phyloP scores from a whole-genome alignment of 1,284 basidiomycete species.

The Cryptococcus hybrid region DNA sequence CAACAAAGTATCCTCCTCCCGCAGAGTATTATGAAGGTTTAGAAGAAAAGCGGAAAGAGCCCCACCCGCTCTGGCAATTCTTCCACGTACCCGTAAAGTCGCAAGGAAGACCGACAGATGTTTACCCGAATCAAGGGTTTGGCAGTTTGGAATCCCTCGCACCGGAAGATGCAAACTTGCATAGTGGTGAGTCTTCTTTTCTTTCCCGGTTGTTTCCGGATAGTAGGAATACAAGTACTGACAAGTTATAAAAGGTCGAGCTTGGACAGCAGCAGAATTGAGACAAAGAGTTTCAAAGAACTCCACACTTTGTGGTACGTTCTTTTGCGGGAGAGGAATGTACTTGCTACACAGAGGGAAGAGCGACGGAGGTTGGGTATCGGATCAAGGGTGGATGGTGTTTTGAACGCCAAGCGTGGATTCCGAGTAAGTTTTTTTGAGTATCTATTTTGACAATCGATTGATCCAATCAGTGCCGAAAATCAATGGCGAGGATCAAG shows the following conservation, averaged over 20 bases:
- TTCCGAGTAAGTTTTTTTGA: slow-evolving; percentile 32
- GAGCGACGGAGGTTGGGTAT: slow-evolving; percentile 66
- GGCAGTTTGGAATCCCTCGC: slow-evolving; percentile 28
- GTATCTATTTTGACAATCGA: not conserved
- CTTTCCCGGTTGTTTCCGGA: not conserved
- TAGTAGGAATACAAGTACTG: not conserved
- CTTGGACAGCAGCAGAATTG: slow-evolving; percentile 81
- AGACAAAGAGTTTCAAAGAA: slow-evolving; percentile 83
- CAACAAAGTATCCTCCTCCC: slow-evolving; percentile 33
- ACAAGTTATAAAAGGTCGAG: slow-evolving; percentile 59
- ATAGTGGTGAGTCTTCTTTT: slow-evolving; percentile 29
- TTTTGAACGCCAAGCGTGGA: slow-evolving; percentile 33
- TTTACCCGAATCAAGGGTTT: slow-evolving; percentile 15
- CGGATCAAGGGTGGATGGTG: slow-evolving; percentile 26
- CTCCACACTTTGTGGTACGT: slow-evolving; percentile 93
- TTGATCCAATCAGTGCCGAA: slow-evolving; percentile 64
- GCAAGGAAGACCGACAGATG: slow-evolving; percentile 8
- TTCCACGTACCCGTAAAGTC: slow-evolving; percentile 34
- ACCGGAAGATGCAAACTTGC: slow-evolving; percentile 24
- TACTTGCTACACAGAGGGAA: slow-evolving; percentile 80
- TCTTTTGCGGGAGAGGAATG: slow-evolving; percentile 78
- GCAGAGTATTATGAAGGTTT: slow-evolving; percentile 26
- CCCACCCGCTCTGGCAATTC: slow-evolving; percentile 49
- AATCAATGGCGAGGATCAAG: slow-evolving; percentile 97
- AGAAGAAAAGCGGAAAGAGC: slow-evolving; percentile 15